Evolutionary conservation across 1,284 basidiomycete genomes (phyloP).

Genomic region (Austroboletus niveus): DNA sequence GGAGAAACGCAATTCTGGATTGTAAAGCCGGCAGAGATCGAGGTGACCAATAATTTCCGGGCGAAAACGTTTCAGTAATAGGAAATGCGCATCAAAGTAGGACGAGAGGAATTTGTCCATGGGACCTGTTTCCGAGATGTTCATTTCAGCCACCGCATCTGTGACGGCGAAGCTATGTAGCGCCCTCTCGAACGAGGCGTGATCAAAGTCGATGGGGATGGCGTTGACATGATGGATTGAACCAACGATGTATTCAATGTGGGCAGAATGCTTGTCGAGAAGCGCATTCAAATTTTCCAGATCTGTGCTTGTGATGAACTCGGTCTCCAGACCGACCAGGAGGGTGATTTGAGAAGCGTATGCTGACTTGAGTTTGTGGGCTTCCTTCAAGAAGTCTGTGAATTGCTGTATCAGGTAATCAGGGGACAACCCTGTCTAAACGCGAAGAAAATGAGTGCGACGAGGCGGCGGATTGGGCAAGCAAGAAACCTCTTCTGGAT

Average conservation of each 20-base stretch:
- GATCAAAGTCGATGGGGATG: slow-evolving; percentile 93
- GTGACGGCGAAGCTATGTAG: slow-evolving; percentile 43
- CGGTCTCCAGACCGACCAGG: slow-evolving; percentile 92
- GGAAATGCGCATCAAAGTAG: slow-evolving; percentile 85
- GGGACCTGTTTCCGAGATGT: slow-evolving; percentile 17
- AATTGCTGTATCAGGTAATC: slow-evolving; percentile 59
- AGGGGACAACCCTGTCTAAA: slow-evolving; percentile 49
- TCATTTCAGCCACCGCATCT: slow-evolving; percentile 26
- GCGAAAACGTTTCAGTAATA: slow-evolving; percentile 63
- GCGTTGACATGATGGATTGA: slow-evolving; percentile 89
- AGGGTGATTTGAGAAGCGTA: slow-evolving; percentile 70
- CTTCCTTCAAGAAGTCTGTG: slow-evolving; percentile 69
- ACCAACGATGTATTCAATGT: slow-evolving; percentile 90
- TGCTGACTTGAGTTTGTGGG: slow-evolving; percentile 63
- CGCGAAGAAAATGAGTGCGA: slow-evolving; percentile 16
- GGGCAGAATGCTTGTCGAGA: slow-evolving; percentile 41
- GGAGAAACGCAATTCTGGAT: slow-evolving; percentile 53
- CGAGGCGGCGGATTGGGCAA: slow-evolving; percentile 5
- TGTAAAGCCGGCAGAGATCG: slow-evolving; percentile 85
- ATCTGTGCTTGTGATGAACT: slow-evolving; percentile 76
- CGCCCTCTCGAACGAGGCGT: slow-evolving; percentile 62
- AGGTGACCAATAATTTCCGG: slow-evolving; percentile 95
- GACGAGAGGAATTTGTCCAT: slow-evolving; percentile 54
- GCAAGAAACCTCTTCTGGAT: slow-evolving; percentile 86
- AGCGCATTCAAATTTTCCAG: slow-evolving; percentile 57